Evolutionary conservation across 1,284 basidiomycete species (phyloP).

Genomic region (Fomitopsis palustris): DNA sequence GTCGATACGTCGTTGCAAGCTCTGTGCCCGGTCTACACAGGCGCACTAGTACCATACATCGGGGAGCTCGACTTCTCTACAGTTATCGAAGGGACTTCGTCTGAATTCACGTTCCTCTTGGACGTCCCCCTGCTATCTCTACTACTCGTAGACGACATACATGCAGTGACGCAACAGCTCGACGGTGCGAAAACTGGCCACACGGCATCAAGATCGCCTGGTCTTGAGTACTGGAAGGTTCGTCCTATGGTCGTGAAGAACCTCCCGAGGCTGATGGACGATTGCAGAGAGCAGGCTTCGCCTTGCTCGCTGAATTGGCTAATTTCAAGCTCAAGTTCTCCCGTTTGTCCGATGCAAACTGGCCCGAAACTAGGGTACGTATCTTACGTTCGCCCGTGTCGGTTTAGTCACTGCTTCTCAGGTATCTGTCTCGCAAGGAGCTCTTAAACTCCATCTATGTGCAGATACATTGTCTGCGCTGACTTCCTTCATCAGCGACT

Average conservation of each 20-base stretch:
- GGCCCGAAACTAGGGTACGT: slow-evolving; percentile 39
- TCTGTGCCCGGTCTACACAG: slow-evolving; percentile 56
- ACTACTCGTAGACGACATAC: slow-evolving; percentile 63
- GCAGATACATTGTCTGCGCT: slow-evolving; percentile 64
- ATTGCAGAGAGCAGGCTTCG: slow-evolving; percentile 56
- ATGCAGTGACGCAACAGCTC: slow-evolving; percentile 26
- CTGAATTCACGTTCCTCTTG: slow-evolving; percentile 51
- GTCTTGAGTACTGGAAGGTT: slow-evolving; percentile 70
- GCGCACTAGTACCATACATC: slow-evolving; percentile 66
- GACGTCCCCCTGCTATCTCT: slow-evolving; percentile 42
- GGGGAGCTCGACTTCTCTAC: slow-evolving; percentile 66
- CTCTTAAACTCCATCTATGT: slow-evolving; percentile 56
- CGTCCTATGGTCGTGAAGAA: slow-evolving; percentile 19
- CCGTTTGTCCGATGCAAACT: slow-evolving; percentile 26
- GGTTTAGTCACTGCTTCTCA: slow-evolving; percentile 19
- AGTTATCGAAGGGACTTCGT: slow-evolving; percentile 65
- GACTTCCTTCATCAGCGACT: slow-evolving; percentile 46
- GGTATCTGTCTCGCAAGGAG: slow-evolving; percentile 45
- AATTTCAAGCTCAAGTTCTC: slow-evolving; percentile 43
- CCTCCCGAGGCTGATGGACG: slow-evolving; percentile 10
- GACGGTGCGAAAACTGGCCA: slow-evolving; percentile 4
- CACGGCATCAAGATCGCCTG: slow-evolving; percentile 16
- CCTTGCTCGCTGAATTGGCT: slow-evolving; percentile 58
- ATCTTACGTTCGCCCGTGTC: not conserved
- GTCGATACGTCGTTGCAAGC: slow-evolving; percentile 67